Base-by-base conservation (phyloP, 2,329 filamentous ascomycete genomes). In the Lachnellula arida region DNA sequence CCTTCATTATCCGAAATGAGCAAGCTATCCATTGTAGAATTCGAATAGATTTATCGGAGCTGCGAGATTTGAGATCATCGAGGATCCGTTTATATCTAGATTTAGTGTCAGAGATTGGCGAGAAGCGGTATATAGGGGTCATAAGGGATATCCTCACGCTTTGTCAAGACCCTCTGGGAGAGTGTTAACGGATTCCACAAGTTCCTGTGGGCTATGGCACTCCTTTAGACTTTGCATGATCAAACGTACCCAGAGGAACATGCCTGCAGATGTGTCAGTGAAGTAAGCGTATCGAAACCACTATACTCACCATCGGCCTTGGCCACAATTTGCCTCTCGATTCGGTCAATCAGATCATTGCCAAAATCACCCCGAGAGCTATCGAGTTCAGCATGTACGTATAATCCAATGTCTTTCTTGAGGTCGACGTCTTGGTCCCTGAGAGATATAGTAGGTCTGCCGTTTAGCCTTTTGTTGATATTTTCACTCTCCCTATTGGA, bases 71-170 rank as follows among this genome's bases (percentile, higher is more conserved):
- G 32, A 46, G 50, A n/a, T 28, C 34, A 28, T 28, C 14, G 3
- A 68, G 59, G 15, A 65, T 55, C 49, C 66, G 52, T 25, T 23
- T 46, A 37, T 55, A 59, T 44, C 54, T 57, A 28, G 8, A 25
- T 32, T 9, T 48, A 4, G 28, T 32, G 28, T 32, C 9, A 32
- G 28, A 4, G 9, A 4, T n/a, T 40, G 6, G 42, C 35, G 14
- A 37, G 4, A 49, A 0, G 59, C 67, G 0, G 67, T 6, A 11
- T 17, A 17, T 40, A 40, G 15, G 2, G 28, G 28, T 9, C 28
- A 32, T 0, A 32, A 17, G 5, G 5, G 15, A 15, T 40, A 9
- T 15, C 49, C 52, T 57, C 51, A 60, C 58, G 55, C 55, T 46
- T 51, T 7, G 37, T 60, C 53, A 6, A 60, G 47, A 12, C 55